Percentiles rank a stretch among this genome's conserved stretches.
phyloP scores from a whole-genome alignment of 768 basidiomycete species.

The Mycena maculata region DNA sequence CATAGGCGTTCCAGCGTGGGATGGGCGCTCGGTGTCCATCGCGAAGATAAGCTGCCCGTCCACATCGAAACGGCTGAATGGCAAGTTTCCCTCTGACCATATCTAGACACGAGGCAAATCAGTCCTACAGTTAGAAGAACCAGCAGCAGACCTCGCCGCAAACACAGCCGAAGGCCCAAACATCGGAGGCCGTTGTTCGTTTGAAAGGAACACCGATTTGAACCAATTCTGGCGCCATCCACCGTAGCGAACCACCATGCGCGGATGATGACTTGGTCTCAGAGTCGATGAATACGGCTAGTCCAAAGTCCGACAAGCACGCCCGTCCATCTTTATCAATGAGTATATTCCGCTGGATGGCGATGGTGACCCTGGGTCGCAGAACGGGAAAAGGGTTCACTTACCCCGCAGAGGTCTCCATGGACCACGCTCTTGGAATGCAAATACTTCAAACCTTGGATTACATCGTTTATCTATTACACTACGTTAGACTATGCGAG shows the following conservation, averaged over 20 bases:
- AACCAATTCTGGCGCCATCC: constrained; percentile 9
- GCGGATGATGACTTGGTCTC: neutral
- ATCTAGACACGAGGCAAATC: no score
- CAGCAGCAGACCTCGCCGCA: constrained; percentile 1
- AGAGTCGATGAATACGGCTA: neutral
- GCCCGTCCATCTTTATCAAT: neutral
- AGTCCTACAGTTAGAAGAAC: neutral
- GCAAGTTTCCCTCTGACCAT: neutral
- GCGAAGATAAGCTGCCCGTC: neutral
- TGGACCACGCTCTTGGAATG: no score
- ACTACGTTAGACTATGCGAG: no score
- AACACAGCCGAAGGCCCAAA: constrained; percentile 11
- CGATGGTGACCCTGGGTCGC: neutral
- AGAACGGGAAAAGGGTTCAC: neutral
- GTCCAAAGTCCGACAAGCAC: constrained; percentile 4
- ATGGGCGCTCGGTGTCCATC: neutral
- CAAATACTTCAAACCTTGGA: no score
- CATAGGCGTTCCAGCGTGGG: neutral
- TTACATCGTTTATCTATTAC: no score
- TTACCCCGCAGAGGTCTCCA: no score
- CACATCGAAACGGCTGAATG: neutral
- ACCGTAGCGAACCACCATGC: neutral
- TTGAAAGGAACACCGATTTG: neutral
- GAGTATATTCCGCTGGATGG: constrained; percentile 12
- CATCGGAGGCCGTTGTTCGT: neutral